Evolutionary conservation across 2,329 filamentous ascomycete genomes (phyloP), one percentile per base, ranked within the genome.

Genomic region (Ascocoryne sarcoides): DNA sequence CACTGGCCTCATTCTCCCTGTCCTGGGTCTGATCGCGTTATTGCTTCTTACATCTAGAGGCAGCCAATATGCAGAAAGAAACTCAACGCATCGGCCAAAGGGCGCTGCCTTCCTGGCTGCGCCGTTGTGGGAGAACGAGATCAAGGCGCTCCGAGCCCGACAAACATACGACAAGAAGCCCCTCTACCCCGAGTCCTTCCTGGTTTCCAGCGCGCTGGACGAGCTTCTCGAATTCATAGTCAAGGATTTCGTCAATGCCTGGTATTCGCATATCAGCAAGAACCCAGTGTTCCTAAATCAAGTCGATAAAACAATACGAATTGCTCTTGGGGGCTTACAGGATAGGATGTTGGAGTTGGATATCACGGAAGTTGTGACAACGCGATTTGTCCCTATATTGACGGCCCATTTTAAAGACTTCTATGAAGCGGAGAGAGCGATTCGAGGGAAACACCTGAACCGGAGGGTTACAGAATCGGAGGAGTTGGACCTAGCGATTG

Each of bases 381-480:
- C 82, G 46, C 79, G 82, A 28, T 72, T 96, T 34, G 81, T 95
- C 29, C 93, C 93, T 10, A 79, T 96, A 43, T 61, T 98, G 50
- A 96, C 90, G 20, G 72, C 77, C 8, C 92, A 98, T 62, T 77
- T 98, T 54, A 84, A 77, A 50, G 86, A 95, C 51, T 95, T 95
- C 53, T 86, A 89, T 60, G 80, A 92, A 49, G 92, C 92, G 1
- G 92, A 98, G 65, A 76, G 83, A 42, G 75, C 79, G 7, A 85
- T 98, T 9, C 76, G 90, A 39, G 93, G 93, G 10, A 84, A 80
- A 59, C 86, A 94, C 62, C 68, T 96, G 42, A 92, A 88, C 53
- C 79, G 86, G 38, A 88, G 82, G 49, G 80, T 98, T 40, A 96
- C 93, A 2, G 92, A 98, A 64, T 94, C 89, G 1, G 90, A 95